A percentile compares a stretch with the other conserved stretches of the same genome.
phyloP scores from a whole-genome alignment of 345 rosid genomes.

The Raphanus sativus region DNA sequence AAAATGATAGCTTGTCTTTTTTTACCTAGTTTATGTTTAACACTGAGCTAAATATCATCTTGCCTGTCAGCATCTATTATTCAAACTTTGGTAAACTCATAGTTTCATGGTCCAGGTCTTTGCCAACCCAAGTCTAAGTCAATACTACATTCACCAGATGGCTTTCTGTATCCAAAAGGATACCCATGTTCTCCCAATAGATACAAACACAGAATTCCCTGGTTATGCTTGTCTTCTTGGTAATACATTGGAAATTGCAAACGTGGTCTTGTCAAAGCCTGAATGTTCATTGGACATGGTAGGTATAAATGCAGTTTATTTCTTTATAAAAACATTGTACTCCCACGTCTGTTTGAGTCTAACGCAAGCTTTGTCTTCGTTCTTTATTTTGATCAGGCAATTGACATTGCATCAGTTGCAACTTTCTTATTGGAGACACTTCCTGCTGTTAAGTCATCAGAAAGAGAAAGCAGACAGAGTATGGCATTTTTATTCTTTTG shows the following conservation, averaged over 20 bases:
- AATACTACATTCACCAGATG: slow-evolving; percentile 76
- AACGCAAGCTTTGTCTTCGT: neutral
- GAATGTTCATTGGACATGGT: slow-evolving; percentile 86
- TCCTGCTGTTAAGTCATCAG: slow-evolving; percentile 62
- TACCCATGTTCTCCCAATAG: slow-evolving; percentile 61
- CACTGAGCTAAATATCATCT: slow-evolving; percentile 16
- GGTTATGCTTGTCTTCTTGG: slow-evolving; percentile 91
- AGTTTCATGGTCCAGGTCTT: slow-evolving; percentile 57
- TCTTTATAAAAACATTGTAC: neutral
- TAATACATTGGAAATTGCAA: slow-evolving; percentile 80
- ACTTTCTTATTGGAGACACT: slow-evolving; percentile 79
- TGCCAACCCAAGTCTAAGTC: slow-evolving; percentile 60
- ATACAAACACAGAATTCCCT: slow-evolving; percentile 62
- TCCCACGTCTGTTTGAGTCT: slow-evolving; percentile 18
- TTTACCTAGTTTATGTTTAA: neutral
- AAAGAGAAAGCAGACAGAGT: slow-evolving; percentile 57
- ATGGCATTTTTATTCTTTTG: slow-evolving; percentile 17
- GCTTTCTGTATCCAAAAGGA: slow-evolving; percentile 61
- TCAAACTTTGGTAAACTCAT: slow-evolving; percentile 28
- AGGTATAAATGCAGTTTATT: slow-evolving; percentile 27
- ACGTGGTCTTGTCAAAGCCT: slow-evolving; percentile 70
- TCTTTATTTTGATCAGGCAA: slow-evolving; percentile 51
- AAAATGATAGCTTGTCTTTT: slow-evolving; percentile 7
- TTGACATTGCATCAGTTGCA: slow-evolving; percentile 71
- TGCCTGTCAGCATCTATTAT: neutral